Conservation (phyloP, 106 monocot genomes). For the Cymbidium sinense region DNA sequence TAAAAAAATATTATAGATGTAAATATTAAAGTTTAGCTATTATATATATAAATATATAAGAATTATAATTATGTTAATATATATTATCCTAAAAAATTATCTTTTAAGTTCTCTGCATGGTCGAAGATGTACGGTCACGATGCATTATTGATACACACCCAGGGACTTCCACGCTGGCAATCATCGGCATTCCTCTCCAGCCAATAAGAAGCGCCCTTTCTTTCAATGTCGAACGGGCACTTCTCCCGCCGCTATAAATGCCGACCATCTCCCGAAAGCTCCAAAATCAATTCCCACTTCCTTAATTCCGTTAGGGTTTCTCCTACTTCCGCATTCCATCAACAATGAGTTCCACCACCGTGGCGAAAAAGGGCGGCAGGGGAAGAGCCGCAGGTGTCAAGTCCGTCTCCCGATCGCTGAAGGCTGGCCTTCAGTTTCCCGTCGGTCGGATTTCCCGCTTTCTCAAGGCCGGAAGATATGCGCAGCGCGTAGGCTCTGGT, state of each 20-base stretch:
- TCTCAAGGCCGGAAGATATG: slow-evolving; percentile 52
- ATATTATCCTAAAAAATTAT: no score
- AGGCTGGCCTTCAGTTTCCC: slow-evolving; percentile 66
- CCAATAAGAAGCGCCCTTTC: not conserved
- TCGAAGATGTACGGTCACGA: not conserved
- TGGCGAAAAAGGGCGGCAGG: slow-evolving; percentile 24
- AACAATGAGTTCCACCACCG: slow-evolving; percentile 19
- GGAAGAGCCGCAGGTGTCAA: slow-evolving; percentile 28
- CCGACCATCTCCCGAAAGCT: not conserved
- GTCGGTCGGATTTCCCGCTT: slow-evolving; percentile 55
- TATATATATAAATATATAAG: no score
- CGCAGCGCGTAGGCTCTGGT: slow-evolving; percentile 44
- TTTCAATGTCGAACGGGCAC: not conserved
- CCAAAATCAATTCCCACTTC: not conserved
- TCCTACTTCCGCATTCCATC: not conserved
- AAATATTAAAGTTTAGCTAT: no score
- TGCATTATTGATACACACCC: not conserved
- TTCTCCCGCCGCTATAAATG: not conserved
- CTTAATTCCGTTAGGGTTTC: not conserved
- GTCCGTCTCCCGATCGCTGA: slow-evolving; percentile 35
- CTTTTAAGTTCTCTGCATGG: no score
- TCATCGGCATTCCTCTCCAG: not conserved
- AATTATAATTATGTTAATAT: no score
- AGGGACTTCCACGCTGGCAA: not conserved
- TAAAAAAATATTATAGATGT: no score